Evolutionary conservation across 169 alveolate species (phyloP).

Genomic region (Miamiensis avidus): DNA sequence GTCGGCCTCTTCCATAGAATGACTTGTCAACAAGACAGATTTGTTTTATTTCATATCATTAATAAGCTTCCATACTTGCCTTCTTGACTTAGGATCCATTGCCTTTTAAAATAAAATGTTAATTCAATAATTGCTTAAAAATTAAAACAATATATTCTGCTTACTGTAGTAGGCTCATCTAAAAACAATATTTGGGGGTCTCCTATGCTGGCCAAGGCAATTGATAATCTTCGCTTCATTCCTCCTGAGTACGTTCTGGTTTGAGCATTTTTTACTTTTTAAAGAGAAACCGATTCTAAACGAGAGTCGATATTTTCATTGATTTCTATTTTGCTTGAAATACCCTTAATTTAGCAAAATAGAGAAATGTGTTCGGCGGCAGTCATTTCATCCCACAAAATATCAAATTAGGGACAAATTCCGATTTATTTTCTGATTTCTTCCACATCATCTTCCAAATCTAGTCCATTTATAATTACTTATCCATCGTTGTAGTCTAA

Average conservation of each 20-base stretch:
- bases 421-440: conserved; percentile 70
- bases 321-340: conserved; percentile 18
- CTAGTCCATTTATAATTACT: conserved; percentile 68
- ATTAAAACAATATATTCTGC: conserved; percentile 58
- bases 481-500: conserved; percentile 72
- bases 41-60: conserved; percentile 64
- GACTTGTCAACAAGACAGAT: conserved; percentile 78
- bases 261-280: conserved; percentile 62
- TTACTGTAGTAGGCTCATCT: conserved; percentile 56
- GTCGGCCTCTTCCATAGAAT: conserved; percentile 91
- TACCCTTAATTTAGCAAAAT: conserved; percentile 60
- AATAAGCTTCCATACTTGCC: conserved; percentile 77
- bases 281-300: conserved; percentile 59
- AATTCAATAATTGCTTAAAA: conserved; percentile 53
- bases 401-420: conserved; percentile 84
- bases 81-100: conserved; percentile 80
- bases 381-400: conserved; percentile 82
- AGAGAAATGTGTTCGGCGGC: conserved; percentile 76
- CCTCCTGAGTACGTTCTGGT: conserved; percentile 88
- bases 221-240: conserved; percentile 87
- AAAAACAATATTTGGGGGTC: conserved; percentile 60
- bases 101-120: conserved; percentile 11
- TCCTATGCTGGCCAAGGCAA: conserved; percentile 83
- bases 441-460: conserved; percentile 67
- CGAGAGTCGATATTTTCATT: conserved; percentile 38